phyloP scores from a whole-genome alignment of 2,329 filamentous ascomycete species.

The Calonectria hawksworthii region DNA sequence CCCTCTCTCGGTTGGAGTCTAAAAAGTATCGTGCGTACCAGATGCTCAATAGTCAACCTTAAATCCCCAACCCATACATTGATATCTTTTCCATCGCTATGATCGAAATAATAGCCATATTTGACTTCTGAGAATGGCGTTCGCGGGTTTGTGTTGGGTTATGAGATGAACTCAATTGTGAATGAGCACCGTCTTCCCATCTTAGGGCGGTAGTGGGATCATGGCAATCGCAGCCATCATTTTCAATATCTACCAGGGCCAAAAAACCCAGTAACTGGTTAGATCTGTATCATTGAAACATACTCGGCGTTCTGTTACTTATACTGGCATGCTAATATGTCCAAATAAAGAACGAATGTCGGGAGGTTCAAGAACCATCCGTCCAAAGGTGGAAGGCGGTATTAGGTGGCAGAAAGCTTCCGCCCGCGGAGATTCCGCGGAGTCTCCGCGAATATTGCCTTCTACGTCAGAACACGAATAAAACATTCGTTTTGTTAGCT shows the following conservation, averaged over 20 bases:
- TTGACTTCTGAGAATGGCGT: neutral
- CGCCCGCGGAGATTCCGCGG: neutral
- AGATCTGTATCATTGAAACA: no score
- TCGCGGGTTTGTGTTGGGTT: neutral
- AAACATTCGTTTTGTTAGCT: neutral
- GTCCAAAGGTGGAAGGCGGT: neutral
- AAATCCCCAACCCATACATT: slow-evolving; percentile 21
- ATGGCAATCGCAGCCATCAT: neutral
- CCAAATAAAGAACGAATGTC: no score
- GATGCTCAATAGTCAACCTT: neutral
- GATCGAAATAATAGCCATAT: slow-evolving; percentile 14
- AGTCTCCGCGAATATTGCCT: neutral
- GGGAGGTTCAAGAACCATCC: no score
- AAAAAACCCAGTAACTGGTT: no score
- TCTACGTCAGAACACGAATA: neutral
- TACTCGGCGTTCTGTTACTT: no score
- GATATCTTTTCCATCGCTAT: neutral
- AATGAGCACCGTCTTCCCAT: neutral
- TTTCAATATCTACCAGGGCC: no score
- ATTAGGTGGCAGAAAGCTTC: neutral
- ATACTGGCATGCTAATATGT: no score
- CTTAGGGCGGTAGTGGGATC: neutral
- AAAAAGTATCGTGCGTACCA: neutral
- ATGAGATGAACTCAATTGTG: slow-evolving; percentile 2
- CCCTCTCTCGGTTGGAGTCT: no score